These are phyloP conservation scores for Arachis stenosperma DNA, from an alignment of 306 rosid genomes.

Conservation along the genomic window DNA sequence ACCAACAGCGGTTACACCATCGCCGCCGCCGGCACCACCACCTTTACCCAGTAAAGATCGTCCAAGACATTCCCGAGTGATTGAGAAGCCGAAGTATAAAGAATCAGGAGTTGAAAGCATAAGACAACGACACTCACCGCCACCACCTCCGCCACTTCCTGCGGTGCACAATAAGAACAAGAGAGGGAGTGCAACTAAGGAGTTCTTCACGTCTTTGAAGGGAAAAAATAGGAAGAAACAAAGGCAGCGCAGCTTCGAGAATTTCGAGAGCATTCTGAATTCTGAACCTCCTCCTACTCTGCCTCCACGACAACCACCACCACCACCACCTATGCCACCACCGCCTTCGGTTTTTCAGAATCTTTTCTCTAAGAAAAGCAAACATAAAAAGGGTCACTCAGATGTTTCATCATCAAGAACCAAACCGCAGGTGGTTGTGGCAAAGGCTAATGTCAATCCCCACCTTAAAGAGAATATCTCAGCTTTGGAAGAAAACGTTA, in stretches of 20 bases:
- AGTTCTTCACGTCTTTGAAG: conserved; percentile 50
- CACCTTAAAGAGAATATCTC: conserved; percentile 34
- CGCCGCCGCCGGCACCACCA: not conserved
- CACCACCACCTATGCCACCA: conserved; percentile 52
- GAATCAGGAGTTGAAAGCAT: conserved; percentile 18
- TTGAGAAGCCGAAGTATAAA: conserved; percentile 4
- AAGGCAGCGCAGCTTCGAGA: conserved; percentile 65
- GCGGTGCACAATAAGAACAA: conserved; percentile 47
- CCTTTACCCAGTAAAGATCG: not conserved
- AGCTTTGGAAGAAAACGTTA: conserved; percentile 35
- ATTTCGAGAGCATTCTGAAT: conserved; percentile 46
- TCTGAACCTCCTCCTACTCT: conserved; percentile 34
- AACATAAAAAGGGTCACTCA: conserved; percentile 46
- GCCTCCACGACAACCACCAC: conserved; percentile 35
- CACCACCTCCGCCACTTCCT: conserved; percentile 3
- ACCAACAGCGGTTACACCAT: not conserved
- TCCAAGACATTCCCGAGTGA: not conserved
- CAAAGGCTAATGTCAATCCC: conserved; percentile 21
- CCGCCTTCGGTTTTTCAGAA: conserved; percentile 58
- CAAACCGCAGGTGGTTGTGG: conserved; percentile 32
- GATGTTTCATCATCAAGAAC: conserved; percentile 44
- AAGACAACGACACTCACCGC: conserved; percentile 30
- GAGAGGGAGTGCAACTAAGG: conserved; percentile 60
- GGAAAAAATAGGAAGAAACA: conserved; percentile 70
- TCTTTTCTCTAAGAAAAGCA: conserved; percentile 58